Evolutionary conservation across 306 rosid species (phyloP).

Genomic region (Prunus armeniaca): DNA sequence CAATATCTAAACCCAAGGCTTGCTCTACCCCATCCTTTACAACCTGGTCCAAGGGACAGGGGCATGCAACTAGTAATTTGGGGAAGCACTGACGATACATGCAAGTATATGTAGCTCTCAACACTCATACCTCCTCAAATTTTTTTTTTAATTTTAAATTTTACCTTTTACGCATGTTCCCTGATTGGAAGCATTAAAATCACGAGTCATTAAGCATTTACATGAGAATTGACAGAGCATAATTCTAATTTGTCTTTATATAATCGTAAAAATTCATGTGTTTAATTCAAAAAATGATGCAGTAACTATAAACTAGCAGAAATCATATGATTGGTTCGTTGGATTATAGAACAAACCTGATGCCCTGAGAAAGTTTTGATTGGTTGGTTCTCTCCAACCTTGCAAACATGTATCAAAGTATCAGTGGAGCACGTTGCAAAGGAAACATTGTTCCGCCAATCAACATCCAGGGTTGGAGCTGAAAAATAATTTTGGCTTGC

Average conservation of each 20-base stretch:
- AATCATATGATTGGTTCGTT: neutral
- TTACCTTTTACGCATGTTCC: neutral
- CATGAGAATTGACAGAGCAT: neutral
- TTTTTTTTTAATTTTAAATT: neutral
- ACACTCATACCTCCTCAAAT: neutral
- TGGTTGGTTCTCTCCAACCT: conserved; percentile 62
- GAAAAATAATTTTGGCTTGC: conserved; percentile 19
- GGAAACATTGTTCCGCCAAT: conserved; percentile 58
- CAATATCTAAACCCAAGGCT: neutral
- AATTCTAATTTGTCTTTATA: neutral
- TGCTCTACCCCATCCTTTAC: no score
- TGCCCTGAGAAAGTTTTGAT: conserved; percentile 61
- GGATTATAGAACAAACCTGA: conserved; percentile 40
- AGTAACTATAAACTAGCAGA: neutral
- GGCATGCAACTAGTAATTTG: neutral
- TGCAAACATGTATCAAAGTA: conserved; percentile 58
- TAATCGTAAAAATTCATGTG: neutral
- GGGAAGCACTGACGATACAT: neutral
- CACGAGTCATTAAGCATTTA: neutral
- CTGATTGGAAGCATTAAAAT: neutral
- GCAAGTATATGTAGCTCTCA: neutral
- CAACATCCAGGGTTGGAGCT: conserved; percentile 71
- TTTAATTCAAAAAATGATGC: neutral
- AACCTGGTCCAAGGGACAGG: neutral
- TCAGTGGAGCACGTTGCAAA: conserved; percentile 73